Conservation (phyloP, 1,284 basidiomycete species). For the Takashimella koratensis region DNA sequence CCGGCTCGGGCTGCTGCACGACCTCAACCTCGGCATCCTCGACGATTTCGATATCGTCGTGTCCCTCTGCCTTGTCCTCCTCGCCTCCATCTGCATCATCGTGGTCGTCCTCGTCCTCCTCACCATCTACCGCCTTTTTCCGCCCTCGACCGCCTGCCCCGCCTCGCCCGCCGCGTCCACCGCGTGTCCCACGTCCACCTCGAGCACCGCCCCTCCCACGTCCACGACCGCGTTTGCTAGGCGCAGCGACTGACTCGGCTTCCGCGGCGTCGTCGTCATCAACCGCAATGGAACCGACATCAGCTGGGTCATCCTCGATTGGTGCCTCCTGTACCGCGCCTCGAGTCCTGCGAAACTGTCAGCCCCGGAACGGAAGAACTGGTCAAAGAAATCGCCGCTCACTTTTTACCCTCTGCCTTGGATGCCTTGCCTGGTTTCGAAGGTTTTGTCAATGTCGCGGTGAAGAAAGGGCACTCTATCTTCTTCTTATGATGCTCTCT, state of each 20-base stretch:
- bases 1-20: constrained; percentile 2
- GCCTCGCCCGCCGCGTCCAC: constrained; percentile 1
- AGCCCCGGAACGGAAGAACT: not conserved
- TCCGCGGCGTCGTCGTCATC: too few relatives aligned
- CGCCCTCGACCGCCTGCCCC: constrained; percentile 7
- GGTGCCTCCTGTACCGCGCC: not conserved
- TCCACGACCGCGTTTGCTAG: too few relatives aligned
- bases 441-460: constrained; percentile 14
- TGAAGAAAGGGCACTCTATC: constrained; percentile 45
- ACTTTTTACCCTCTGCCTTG: not conserved
- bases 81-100: too few relatives aligned
- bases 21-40: not conserved
- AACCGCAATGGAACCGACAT: too few relatives aligned
- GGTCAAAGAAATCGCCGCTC: constrained; percentile 5
- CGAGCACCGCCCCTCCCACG: not conserved
- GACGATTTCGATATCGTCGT: too few relatives aligned
- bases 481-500: constrained; percentile 36
- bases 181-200: not conserved
- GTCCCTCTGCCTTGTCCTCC: not conserved
- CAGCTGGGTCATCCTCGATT: too few relatives aligned
- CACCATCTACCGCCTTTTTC: not conserved
- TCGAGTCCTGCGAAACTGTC: too few relatives aligned
- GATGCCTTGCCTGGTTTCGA: not conserved
- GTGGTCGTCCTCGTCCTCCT: not conserved
- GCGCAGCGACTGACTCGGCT: too few relatives aligned